A percentile compares a stretch with the other conserved stretches of the same genome.
phyloP scores from a whole-genome alignment of 164 flowering plant species.

The Berberis vulgaris region DNA sequence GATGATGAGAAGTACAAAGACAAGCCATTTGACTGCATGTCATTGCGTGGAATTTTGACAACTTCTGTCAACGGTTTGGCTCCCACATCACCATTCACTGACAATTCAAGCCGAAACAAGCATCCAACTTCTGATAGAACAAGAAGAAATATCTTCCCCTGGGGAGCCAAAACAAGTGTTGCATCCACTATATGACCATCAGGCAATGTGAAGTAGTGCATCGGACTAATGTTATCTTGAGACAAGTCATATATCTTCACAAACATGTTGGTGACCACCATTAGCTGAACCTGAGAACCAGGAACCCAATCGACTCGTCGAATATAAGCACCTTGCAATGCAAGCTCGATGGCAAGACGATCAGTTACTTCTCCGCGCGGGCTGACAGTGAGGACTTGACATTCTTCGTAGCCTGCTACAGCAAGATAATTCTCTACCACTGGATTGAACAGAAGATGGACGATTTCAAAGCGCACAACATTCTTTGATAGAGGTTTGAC shows the following conservation, averaged over 20 bases:
- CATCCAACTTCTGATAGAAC: constrained; percentile 78
- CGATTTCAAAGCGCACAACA: constrained; percentile 93
- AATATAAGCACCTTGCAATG: constrained; percentile 90
- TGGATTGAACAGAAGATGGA: constrained; percentile 75
- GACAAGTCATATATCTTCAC: constrained; percentile 94
- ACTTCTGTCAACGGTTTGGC: constrained; percentile 61
- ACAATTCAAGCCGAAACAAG: constrained; percentile 70
- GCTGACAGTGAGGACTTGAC: constrained; percentile 84
- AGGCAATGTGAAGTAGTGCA: constrained; percentile 83
- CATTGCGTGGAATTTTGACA: constrained; percentile 43
- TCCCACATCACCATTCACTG: constrained; percentile 59
- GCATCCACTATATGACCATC: constrained; percentile 89
- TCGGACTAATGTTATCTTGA: constrained; percentile 88
- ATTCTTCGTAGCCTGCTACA: constrained; percentile 97
- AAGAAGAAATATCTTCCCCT: constrained; percentile 62
- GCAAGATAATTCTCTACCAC: constrained; percentile 85
- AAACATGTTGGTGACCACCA: constrained; percentile 89
- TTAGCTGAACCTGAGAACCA: constrained; percentile 90
- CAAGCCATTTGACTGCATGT: constrained; percentile 47
- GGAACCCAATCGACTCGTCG: constrained; percentile 94
- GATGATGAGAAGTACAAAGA: constrained; percentile 73
- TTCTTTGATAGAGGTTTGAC: constrained; percentile 94
- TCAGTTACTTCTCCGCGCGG: constrained; percentile 97
- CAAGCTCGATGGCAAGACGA: constrained; percentile 93
- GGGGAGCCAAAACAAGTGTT: constrained; percentile 56